Evolutionary conservation across 192 early-diverging fungal genomes (phyloP).

Genomic region (Coemansia erecta): DNA sequence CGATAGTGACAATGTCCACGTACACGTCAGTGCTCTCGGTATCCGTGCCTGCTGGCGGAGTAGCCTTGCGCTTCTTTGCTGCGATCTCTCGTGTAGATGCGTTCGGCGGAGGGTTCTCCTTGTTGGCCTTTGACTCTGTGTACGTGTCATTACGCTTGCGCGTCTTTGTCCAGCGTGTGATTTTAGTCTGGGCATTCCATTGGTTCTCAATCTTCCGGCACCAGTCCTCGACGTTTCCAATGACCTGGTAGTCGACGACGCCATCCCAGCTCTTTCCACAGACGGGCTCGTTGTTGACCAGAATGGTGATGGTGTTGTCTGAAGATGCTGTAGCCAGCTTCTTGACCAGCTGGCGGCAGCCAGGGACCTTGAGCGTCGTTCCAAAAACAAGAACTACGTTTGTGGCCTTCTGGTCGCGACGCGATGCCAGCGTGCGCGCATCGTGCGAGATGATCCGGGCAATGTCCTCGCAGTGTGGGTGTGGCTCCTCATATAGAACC

Average conservation of each 20-base stretch:
- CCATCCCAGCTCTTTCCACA: conserved; percentile 50
- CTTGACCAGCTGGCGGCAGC: conserved; percentile 47
- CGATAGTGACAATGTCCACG: background rate
- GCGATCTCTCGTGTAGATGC: background rate
- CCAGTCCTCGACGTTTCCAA: conserved; percentile 52
- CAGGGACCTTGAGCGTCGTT: conserved; percentile 56
- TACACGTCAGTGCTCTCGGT: background rate
- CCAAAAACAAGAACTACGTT: conserved; percentile 55
- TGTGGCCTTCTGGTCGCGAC: conserved; percentile 10
- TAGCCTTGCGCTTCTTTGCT: conserved; percentile 13
- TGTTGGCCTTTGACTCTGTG: conserved; percentile 7
- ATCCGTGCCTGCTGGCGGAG: background rate
- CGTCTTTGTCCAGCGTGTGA: conserved; percentile 40
- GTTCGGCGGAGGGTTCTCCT: background rate
- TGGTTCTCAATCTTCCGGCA: conserved; percentile 34
- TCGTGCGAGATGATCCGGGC: conserved; percentile 46
- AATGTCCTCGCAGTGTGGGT: conserved; percentile 52
- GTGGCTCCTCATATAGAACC: conserved; percentile 89
- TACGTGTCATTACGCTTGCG: conserved; percentile 14
- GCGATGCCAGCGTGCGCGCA: conserved; percentile 33
- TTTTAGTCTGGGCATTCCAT: conserved; percentile 45
- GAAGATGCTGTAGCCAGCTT: conserved; percentile 35
- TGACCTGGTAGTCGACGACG: conserved; percentile 47
- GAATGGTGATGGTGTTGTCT: conserved; percentile 19
- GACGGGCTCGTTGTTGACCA: conserved; percentile 53